Base-by-base conservation (phyloP, 2,329 filamentous ascomycete genomes). In the Amauroascus niger region DNA sequence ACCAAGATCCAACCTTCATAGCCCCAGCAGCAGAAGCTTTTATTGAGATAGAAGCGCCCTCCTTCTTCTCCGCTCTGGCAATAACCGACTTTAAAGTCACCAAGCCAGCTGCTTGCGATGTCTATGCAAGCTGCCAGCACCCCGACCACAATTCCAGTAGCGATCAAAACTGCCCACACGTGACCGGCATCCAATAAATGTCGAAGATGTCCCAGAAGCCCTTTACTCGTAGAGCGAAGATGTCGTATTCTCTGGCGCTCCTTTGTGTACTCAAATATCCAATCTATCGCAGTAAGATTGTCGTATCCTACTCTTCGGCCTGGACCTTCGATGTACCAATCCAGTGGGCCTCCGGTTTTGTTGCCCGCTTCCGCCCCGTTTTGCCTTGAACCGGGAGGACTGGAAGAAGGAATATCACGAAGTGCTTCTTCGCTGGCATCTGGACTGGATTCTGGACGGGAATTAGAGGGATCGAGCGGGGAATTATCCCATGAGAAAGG, bases 181-280 rank as follows among this genome's bases (percentile, higher is more conserved):
- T 97, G 89, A 65, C 87, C 90, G 3, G 84, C 83, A 68, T 98
- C 93, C 14, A 88, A 75, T 22, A 94, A 72, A 59, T 86, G 82
- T 57, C 80, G 83, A 52, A 86, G 63, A 62, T 88, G 82, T 11
- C 89, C 88, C 18, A 90, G 56, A 4, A 95, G 61, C 0, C 89
- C 87, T 18, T 80, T 77, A 6, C 82, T 79, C 62, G 79, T 81
- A 0, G 85, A 80, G 53, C 82, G 80, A 18, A 98, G 75, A 28
- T 86, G 79, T n/a, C 88, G 81, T 63, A 94, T 74, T 22, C 93
- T 82, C 68, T 95, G 88, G 18, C 93, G 82, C 72, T 98, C 93
- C 69, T 96, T 96, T 50, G 87, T 93, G 66, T 97, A 95, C 70
- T 98, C 93, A 63, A 95, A 97, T 66, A 97, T 97, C 93, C 93